These are phyloP conservation scores for Echeveria elegans DNA, from an alignment of 164 flowering plant species.

Conservation along the genomic window DNA sequence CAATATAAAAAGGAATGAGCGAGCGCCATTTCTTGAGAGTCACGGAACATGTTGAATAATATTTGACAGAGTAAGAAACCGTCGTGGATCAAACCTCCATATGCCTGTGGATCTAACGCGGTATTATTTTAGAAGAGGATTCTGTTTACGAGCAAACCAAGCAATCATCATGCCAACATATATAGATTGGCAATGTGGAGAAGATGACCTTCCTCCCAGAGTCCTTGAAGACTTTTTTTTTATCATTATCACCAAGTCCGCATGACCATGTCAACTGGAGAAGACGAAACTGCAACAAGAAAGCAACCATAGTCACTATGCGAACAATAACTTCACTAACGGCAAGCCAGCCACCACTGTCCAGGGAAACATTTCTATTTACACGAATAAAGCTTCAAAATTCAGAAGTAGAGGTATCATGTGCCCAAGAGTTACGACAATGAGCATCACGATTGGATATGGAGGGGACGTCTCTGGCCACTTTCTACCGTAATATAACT, in stretches of 20 bases:
- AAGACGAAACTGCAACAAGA: conserved; percentile 29
- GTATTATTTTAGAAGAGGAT: conserved; percentile 1
- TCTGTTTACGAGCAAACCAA: conserved; percentile 20
- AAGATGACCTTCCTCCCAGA: conserved; percentile 28
- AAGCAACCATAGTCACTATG: conserved; percentile 34
- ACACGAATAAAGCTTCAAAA: conserved; percentile 33
- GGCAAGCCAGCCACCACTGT: conserved; percentile 37
- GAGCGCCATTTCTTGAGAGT: conserved; percentile 22
- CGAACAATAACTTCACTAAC: conserved; percentile 33
- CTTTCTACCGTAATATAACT: conserved; percentile 27
- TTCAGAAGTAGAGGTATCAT: conserved; percentile 38
- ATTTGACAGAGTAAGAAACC: conserved; percentile 41
- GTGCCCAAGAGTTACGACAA: conserved; percentile 27
- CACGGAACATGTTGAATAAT: conserved; percentile 25
- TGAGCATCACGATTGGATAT: conserved; percentile 27
- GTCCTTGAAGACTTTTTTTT: conserved; percentile 18
- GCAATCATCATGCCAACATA: conserved; percentile 26
- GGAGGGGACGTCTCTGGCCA: conserved; percentile 27
- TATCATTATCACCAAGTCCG: conserved; percentile 17
- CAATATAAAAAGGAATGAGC: conserved; percentile 26
- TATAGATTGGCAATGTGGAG: conserved; percentile 23
- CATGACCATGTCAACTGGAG: conserved; percentile 35
- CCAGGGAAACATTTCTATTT: conserved; percentile 18
- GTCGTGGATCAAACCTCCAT: conserved; percentile 35
- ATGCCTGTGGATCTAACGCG: conserved; percentile 24